A percentile compares a stretch with the other conserved stretches of the same genome.
These are phyloP conservation scores for Aspergillus spinulosporus DNA, from an alignment of 2,329 filamentous ascomycete genomes.

Conservation along the genomic window DNA sequence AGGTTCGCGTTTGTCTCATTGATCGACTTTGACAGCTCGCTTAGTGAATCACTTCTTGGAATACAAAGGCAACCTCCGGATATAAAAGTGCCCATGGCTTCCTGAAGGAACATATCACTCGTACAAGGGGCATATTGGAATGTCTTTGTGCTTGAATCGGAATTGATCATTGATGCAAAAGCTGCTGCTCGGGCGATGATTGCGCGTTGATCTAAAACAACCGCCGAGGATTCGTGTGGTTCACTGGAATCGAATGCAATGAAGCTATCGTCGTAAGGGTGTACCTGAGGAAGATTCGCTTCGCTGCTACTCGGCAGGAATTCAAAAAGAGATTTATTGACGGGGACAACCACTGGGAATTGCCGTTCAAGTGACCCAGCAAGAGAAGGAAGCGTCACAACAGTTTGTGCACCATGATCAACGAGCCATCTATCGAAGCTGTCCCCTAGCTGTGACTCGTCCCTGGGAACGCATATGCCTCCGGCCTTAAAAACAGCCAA, in stretches of 20 bases:
- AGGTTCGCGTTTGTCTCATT: constrained; percentile 34
- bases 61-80: constrained; percentile 51
- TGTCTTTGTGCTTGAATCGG: constrained; percentile 28
- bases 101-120: constrained; percentile 49
- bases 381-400: constrained; percentile 40
- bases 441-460: constrained; percentile 32
- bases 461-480: constrained; percentile 38
- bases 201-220: constrained; percentile 40
- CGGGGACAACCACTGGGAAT: constrained; percentile 42
- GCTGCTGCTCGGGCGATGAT: constrained; percentile 33
- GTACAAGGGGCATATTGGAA: constrained; percentile 48
- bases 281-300: constrained; percentile 3
- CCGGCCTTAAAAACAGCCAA: constrained; percentile 35
- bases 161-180: constrained; percentile 28
- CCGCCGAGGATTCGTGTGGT: constrained; percentile 27
- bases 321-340: constrained; percentile 38
- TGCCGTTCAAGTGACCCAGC: constrained; percentile 44
- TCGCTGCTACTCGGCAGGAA: constrained; percentile 27
- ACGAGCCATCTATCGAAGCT: constrained; percentile 41
- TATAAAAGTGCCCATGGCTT: constrained; percentile 39
- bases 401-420: constrained; percentile 43
- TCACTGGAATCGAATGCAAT: constrained; percentile 37
- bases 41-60: constrained; percentile 47
- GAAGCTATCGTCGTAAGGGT: constrained; percentile 30
- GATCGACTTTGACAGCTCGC: constrained; percentile 57